A percentile compares a stretch with the other conserved stretches of the same genome.
Evolutionary conservation across 805 yeast genomes (phyloP).

Genomic region (Hyphopichia homilentoma): DNA sequence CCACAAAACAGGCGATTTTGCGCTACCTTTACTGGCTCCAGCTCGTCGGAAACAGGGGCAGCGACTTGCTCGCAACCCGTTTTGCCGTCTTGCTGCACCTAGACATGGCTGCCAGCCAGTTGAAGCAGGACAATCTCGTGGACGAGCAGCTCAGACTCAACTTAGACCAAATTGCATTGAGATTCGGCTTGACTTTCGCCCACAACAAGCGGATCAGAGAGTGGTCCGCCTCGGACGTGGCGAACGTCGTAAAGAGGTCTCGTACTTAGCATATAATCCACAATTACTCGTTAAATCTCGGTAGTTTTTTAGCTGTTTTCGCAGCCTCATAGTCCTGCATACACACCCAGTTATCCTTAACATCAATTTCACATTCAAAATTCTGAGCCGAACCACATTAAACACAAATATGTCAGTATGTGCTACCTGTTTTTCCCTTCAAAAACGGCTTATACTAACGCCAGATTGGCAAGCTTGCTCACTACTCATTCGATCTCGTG

Average conservation of each 20-base stretch:
- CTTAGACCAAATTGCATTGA: conserved; percentile 43
- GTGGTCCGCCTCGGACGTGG: conserved; percentile 57
- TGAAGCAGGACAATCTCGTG: conserved; percentile 10
- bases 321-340: too few species aligned
- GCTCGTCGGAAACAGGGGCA: conserved; percentile 49
- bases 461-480: conserved; percentile 62
- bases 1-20: conserved; percentile 37
- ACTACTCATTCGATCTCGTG: conserved; percentile 73
- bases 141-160: conserved; percentile 35
- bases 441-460: too few species aligned
- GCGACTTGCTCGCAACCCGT: conserved; percentile 55
- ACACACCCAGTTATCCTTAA: too few species aligned
- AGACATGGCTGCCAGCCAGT: conserved; percentile 20
- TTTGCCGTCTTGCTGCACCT: conserved; percentile 38
- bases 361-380: too few species aligned
- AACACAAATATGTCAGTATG: too few species aligned
- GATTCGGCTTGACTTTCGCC: conserved; percentile 38
- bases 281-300: too few species aligned
- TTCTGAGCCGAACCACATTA: too few species aligned
- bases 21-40: conserved; percentile 46
- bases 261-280: too few species aligned
- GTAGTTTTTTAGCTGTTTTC: too few species aligned
- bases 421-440: too few species aligned
- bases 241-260: conserved; percentile 41
- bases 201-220: conserved; percentile 53